Evolutionary conservation across 1,139 yeast species (phyloP).

Genomic region (Saccharomyces hybrid): DNA sequence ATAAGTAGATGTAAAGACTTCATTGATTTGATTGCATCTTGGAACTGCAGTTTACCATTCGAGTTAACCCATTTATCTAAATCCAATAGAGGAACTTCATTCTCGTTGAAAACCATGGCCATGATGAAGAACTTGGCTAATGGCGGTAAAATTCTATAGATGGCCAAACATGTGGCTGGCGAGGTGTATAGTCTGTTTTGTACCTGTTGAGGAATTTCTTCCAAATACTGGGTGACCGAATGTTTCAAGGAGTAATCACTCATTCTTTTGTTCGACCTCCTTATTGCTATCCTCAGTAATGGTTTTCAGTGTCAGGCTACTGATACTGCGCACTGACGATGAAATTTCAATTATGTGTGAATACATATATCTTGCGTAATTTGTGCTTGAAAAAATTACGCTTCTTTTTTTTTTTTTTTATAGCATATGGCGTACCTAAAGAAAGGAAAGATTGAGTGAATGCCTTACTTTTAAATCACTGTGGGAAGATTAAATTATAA

Average conservation of each 20-base stretch:
- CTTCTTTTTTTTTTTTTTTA: conserved; percentile 18
- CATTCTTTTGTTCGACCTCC: conserved; percentile 11
- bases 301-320: not conserved
- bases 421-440: not conserved
- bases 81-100: conserved; percentile 59
- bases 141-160: conserved; percentile 79
- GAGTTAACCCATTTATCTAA: conserved; percentile 73
- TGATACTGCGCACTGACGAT: not conserved
- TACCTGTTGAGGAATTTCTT: conserved; percentile 78
- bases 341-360: not conserved
- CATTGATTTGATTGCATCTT: conserved; percentile 73
- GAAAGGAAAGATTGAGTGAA: not conserved
- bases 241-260: conserved; percentile 50
- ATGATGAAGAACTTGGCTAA: conserved; percentile 83
- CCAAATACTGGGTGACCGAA: conserved; percentile 84
- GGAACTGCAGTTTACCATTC: conserved; percentile 40
- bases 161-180: conserved; percentile 92
- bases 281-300: not conserved
- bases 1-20: conserved; percentile 68
- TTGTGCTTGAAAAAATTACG: not conserved
- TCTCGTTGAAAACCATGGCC: conserved; percentile 78
- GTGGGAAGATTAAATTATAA: conserved; percentile 35
- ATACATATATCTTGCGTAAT: conserved; percentile 3
- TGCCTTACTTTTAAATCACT: not conserved
- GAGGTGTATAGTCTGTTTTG: conserved; percentile 70